Evolutionary conservation across 192 early-diverging fungal species (phyloP).

Genomic region (Lunasporangiospora selenospora): DNA sequence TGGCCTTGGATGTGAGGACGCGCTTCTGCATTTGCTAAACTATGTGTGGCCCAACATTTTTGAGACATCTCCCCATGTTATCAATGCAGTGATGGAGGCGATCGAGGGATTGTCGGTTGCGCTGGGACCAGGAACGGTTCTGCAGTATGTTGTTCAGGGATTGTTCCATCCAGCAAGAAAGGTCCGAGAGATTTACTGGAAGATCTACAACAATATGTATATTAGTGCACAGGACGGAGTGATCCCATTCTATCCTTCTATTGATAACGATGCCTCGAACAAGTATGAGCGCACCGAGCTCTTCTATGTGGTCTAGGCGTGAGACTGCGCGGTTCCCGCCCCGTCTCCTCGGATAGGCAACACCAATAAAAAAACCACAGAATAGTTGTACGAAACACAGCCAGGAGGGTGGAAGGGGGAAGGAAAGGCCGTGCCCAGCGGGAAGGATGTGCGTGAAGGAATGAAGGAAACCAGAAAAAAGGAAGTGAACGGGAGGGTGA

Average conservation of each 20-base stretch:
- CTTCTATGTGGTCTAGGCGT: conserved; percentile 67
- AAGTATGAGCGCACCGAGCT: conserved; percentile 85
- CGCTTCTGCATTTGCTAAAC: conserved; percentile 94
- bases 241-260: conserved; percentile 90
- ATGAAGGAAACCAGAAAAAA: too few relatives aligned
- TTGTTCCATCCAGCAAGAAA: conserved; percentile 97
- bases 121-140: conserved; percentile 81
- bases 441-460: too few relatives aligned
- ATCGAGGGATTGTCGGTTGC: conserved; percentile 94
- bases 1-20: conserved; percentile 92
- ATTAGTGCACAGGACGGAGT: conserved; percentile 90
- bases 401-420: too few relatives aligned
- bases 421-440: too few relatives aligned
- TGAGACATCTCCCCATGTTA: conserved; percentile 95
- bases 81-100: conserved; percentile 97
- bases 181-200: conserved; percentile 98
- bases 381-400: too few relatives aligned
- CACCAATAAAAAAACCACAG: too few relatives aligned
- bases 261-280: conserved; percentile 84
- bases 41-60: conserved; percentile 99
- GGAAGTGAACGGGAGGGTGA: too few relatives aligned
- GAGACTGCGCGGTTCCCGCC: too few relatives aligned
- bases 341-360: too few relatives aligned
- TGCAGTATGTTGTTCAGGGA: conserved; percentile 89
- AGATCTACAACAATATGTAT: conserved; percentile 96